Percentiles rank a stretch among this genome's conserved stretches.
Evolutionary conservation across 2,329 filamentous ascomycete genomes (phyloP).

Genomic region (Penicillium sp.): DNA sequence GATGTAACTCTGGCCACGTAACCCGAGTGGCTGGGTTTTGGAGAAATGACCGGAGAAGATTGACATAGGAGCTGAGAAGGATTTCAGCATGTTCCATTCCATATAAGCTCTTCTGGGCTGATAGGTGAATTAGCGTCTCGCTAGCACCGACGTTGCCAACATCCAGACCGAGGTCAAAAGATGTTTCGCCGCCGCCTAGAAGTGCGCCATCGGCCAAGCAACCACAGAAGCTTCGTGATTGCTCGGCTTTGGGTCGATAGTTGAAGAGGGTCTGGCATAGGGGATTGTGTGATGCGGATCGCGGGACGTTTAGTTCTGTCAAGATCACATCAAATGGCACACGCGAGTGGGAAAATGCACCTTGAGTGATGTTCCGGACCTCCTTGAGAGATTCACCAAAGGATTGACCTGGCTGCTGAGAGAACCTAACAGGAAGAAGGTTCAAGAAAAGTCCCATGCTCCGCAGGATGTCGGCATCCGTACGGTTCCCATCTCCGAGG

Average conservation of each 20-base stretch:
- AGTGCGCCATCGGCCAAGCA: slow-evolving; percentile 14
- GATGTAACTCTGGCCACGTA: slow-evolving; percentile 18
- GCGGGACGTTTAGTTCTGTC: slow-evolving; percentile 42
- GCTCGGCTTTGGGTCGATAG: slow-evolving; percentile 42
- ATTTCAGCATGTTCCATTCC: slow-evolving; percentile 25
- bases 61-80: slow-evolving; percentile 19
- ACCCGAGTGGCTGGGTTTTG: slow-evolving; percentile 22
- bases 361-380: slow-evolving; percentile 28
- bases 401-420: slow-evolving; percentile 13
- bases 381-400: slow-evolving; percentile 36
- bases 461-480: slow-evolving; percentile 29
- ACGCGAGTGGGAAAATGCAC: slow-evolving; percentile 44
- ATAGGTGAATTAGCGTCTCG: slow-evolving; percentile 23
- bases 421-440: slow-evolving; percentile 49
- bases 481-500: slow-evolving; percentile 48
- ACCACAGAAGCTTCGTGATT: slow-evolving; percentile 29
- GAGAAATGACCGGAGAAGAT: slow-evolving; percentile 18
- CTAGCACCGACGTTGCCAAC: slow-evolving; percentile 35
- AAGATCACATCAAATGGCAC: slow-evolving; percentile 55
- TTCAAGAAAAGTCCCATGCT: slow-evolving; percentile 53
- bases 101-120: slow-evolving; percentile 37
- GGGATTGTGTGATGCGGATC: slow-evolving; percentile 44
- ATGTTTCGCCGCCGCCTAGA: slow-evolving; percentile 22
- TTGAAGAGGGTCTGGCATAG: slow-evolving; percentile 54
- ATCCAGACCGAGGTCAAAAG: slow-evolving; percentile 41